Base-by-base conservation (phyloP, 2,329 filamentous ascomycete species). In the Beauveria rudraprayagi region DNA sequence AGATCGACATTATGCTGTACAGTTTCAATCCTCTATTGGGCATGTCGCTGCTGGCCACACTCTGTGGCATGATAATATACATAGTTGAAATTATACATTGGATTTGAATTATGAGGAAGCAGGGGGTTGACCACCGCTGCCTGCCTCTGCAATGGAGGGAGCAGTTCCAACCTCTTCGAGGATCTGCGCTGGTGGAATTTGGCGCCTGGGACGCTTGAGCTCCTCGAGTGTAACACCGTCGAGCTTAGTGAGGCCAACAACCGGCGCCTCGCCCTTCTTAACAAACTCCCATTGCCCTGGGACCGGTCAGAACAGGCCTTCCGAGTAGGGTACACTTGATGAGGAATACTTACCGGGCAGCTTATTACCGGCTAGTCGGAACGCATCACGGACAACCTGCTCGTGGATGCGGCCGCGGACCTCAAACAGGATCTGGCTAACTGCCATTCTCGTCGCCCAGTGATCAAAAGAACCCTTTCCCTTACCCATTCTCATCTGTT, bases 391-490 rank as follows among this genome's bases (percentile, higher is more conserved):
- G 24, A 90, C 92, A 66, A 99, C 86, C 78, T 96, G 90, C 79
- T 99, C 94, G 83, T 99, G 94, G 65, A 97, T 72, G 68, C 92
- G 85, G 51, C 94, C 94, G 75, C 91, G 92, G 67, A 99, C 77
- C 76, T 99, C 94, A 67, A 99, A 95, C 22, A 97, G 80, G 54
- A 99, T 85, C 73, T 94, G 90, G 76, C 90, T 96, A 56, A 97
- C 91, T 9, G 91, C 86, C 67, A 97, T 87, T 75, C 93, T 86
- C 24, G 89, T 85, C 5, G 93, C 92, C 94, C 94, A 99, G 72
- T 96, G 91, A 73, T 99, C 94, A 72, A 99, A 97, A 64, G 88
- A 90, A 68, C 94, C 94, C 75, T 99, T 99, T 77, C 94, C 94
- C 77, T 97, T 99, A 74, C 94, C 94, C 95, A 99, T 99, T 83